Base-by-base conservation (phyloP, 2,329 filamentous ascomycete genomes). In the Ophiostoma pallidulum region DNA sequence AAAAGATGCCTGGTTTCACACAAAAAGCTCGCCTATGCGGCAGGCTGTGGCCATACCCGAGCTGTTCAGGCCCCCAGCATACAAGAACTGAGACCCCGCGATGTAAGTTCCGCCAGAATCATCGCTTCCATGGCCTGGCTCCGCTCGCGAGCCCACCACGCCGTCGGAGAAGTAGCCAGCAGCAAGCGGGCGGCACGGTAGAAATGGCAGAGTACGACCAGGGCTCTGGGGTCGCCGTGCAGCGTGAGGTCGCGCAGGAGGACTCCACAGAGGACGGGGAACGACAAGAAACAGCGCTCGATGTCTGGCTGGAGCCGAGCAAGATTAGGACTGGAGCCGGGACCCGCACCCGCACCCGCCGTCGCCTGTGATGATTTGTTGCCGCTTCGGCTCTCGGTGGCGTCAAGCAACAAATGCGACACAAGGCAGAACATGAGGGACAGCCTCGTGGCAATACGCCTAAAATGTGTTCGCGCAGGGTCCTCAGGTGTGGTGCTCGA, bases 181-280 rank as follows among this genome's bases (percentile, higher is more conserved):
- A 63, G 32, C 8, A 49, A 20, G 3, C 53, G 52, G 6, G 54
- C 55, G 0, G 53, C 53, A 2, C 52, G 55, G 41, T 62, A 63
- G 14, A 60, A 51, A 29, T 60, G 57, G 14, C 53, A 57, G 35
- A 62, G 48, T 26, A 62, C 22, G 5, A 62, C 51, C 22, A 63
- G 47, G 2, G 57, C 58, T 18, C 60, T 35, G 39, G 58, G 53
- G 28, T 63, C 60, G 9, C 57, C 55, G 4, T 38, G 45, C 13
- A 47, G 33, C 4, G 59, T 56, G 22, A 61, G 43, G 16, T 51
- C 48, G 22, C 58, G 43, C 32, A 62, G 52, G 12, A 54, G 53
- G 8, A 57, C 57, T 37, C 55, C 56, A 47, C 56, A 60, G 33
- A 61, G 51, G 40, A 61, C 57, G 8, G 59, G 56, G 39, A 62